Evolutionary conservation across 805 yeast species (phyloP).

Genomic region (Scheffersomyces spartinae): DNA sequence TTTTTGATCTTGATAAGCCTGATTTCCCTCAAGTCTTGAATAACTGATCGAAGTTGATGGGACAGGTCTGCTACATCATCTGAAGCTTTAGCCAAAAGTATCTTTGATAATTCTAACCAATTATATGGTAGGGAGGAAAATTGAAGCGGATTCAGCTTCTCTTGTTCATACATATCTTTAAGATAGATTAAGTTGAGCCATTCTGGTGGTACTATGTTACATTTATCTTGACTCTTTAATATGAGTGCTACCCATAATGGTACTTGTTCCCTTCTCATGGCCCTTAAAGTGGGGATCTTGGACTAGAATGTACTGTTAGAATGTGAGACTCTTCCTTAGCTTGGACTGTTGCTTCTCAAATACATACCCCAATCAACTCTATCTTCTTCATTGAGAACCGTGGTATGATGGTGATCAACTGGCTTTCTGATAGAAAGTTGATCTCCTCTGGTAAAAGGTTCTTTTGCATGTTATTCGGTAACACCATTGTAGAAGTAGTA

Average conservation of each 20-base stretch:
- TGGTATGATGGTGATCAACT: constrained; percentile 63
- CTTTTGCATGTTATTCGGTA: constrained; percentile 41
- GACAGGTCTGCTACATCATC: constrained; percentile 73
- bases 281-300: constrained; percentile 45
- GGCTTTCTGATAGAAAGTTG: constrained; percentile 78
- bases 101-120: constrained; percentile 77
- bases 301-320: constrained; percentile 20
- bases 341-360: constrained; percentile 2
- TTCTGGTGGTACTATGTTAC: constrained; percentile 74
- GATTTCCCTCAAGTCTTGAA: constrained; percentile 80
- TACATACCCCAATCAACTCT: constrained; percentile 49
- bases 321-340: constrained; percentile 3
- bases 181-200: constrained; percentile 61
- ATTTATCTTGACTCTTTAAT: constrained; percentile 73
- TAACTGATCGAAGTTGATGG: constrained; percentile 52
- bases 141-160: constrained; percentile 40
- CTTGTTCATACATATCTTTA: constrained; percentile 52
- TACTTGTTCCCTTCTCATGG: constrained; percentile 57
- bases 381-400: constrained; percentile 58
- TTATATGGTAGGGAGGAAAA: constrained; percentile 74
- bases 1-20: constrained; percentile 70
- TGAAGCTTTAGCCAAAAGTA: constrained; percentile 54
- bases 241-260: constrained; percentile 86
- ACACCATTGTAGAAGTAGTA: constrained; percentile 58
- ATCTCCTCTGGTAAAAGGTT: constrained; percentile 69